Base-by-base conservation (phyloP, 176 grass and related monocot genomes). In the Oryza coarctata region DNA sequence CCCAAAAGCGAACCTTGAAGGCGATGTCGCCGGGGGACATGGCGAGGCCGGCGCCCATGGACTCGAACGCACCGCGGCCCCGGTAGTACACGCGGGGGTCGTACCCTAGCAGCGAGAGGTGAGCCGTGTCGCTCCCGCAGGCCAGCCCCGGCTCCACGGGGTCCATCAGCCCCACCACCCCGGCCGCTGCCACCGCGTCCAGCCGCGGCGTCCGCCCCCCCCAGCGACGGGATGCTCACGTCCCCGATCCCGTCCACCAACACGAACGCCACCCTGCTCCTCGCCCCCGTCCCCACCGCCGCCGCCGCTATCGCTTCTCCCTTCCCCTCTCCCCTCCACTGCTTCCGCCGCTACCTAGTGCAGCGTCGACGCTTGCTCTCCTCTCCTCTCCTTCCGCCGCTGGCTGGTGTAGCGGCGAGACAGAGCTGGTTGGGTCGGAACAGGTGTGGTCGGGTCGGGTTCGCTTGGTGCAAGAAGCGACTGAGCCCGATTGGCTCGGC, bases 1-100 rank as follows among this genome's bases (percentile, higher is more conserved):
- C 27, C 2, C 65, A 34, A 33, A 20, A 2, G 6, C 4, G 10
- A 58, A 93, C 95, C 90, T 98, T 98, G 82, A 98, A 95, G 73
- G 96, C 92, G 74, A 95, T 98, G 90, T 98, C 96, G 23, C 96
- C 96, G 31, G 96, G 92, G 11, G 85, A 86, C 96, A 98, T 98
- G 71, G 92, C 90, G 55, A 93, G 85, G 52, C 96, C 96, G 0
- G 93, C 89, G 63, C 93, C 96, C 96, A 93, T 98, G n/a, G 93
- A 98, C 82, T 98, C 93, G 83, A 98, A 98, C 22, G 96, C 93
- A 43, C 93, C 96, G 62, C 96, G 87, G 12, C 96, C 90, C 10
- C 89, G 96, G 68, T 95, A 98, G 87, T 98, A 98, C 38, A 88
- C 83, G 12, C 96, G 88, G 9, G 96, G 96, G 73, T 93, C 87